Evolutionary conservation across 1,139 yeast species (phyloP).

Genomic region (Blastobotrys illinoisensis): DNA sequence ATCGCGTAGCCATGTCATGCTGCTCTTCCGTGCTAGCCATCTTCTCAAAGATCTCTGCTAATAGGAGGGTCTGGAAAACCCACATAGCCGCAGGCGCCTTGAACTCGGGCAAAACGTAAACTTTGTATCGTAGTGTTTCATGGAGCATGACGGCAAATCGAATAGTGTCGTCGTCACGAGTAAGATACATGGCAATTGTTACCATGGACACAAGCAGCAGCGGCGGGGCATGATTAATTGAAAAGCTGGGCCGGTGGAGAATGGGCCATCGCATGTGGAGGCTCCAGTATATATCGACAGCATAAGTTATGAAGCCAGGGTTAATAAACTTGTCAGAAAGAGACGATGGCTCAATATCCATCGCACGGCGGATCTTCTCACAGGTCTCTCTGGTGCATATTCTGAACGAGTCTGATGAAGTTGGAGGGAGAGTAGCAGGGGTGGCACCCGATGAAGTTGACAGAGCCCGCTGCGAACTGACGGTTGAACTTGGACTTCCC

Average conservation of each 20-base stretch:
- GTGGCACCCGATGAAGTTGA: not conserved
- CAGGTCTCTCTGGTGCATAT: slow-evolving; percentile 17
- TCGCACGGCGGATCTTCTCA: slow-evolving; percentile 13
- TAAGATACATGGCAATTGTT: slow-evolving; percentile 43
- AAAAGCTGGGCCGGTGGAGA: slow-evolving; percentile 55
- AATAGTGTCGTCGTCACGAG: slow-evolving; percentile 29
- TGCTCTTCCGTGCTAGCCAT: slow-evolving; percentile 50
- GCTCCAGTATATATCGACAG: slow-evolving; percentile 25
- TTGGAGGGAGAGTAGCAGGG: not conserved
- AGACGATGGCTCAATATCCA: slow-evolving; percentile 11
- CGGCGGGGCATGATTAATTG: slow-evolving; percentile 45
- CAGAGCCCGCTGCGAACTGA: not conserved
- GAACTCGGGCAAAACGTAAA: slow-evolving; percentile 53
- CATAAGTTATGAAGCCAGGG: slow-evolving; percentile 21
- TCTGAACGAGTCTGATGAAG: slow-evolving; percentile 2
- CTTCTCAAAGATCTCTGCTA: slow-evolving; percentile 62
- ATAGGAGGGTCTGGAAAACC: slow-evolving; percentile 56
- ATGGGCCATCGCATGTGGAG: slow-evolving; percentile 55
- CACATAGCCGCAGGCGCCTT: slow-evolving; percentile 55
- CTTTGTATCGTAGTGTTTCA: slow-evolving; percentile 50
- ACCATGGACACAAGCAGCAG: slow-evolving; percentile 49
- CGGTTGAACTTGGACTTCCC: not conserved
- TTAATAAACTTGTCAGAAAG: slow-evolving; percentile 20
- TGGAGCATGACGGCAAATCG: slow-evolving; percentile 44
- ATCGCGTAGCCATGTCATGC: slow-evolving; percentile 26